Conservation (phyloP, 2,329 filamentous ascomycete species). For the Diaporthe batatas region DNA sequence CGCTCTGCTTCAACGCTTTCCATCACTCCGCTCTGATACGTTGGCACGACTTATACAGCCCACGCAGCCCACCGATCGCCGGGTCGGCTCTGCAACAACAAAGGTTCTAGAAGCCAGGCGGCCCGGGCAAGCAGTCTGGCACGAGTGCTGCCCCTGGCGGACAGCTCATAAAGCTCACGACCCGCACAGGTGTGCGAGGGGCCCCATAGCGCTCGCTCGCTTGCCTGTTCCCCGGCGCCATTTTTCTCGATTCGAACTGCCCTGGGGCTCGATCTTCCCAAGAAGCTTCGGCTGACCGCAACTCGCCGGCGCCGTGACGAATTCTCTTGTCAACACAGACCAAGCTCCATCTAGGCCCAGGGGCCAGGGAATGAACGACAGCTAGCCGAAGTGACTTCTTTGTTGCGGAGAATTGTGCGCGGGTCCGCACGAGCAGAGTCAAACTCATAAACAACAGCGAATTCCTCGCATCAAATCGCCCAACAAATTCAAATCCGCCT, state of each 20-base stretch:
- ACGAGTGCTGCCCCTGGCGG: conserved; percentile 16
- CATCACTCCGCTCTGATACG: conserved; percentile 36
- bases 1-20: conserved; percentile 32
- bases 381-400: conserved; percentile 37
- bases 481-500: background rate
- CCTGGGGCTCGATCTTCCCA: conserved; percentile 10
- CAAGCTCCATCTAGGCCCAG: conserved; percentile 33
- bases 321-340: conserved; percentile 28
- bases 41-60: conserved; percentile 29
- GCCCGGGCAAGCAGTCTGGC: conserved; percentile 5
- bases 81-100: conserved; percentile 28
- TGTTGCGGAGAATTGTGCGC: conserved; percentile 35
- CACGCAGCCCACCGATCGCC: conserved; percentile 27
- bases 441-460: conserved; percentile 38
- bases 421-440: conserved; percentile 32
- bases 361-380: conserved; percentile 37
- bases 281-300: conserved; percentile 38
- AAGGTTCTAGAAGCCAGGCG: conserved; percentile 34
- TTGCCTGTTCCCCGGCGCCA: conserved; percentile 27
- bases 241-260: conserved; percentile 31
- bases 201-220: conserved; percentile 29
- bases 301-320: conserved; percentile 34
- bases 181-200: conserved; percentile 38
- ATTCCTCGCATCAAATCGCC: conserved; percentile 29
- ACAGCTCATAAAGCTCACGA: conserved; percentile 37